These are phyloP conservation scores for Pythium biforme DNA, from an alignment of 352 stramenopile genomes.

Conservation along the genomic window DNA sequence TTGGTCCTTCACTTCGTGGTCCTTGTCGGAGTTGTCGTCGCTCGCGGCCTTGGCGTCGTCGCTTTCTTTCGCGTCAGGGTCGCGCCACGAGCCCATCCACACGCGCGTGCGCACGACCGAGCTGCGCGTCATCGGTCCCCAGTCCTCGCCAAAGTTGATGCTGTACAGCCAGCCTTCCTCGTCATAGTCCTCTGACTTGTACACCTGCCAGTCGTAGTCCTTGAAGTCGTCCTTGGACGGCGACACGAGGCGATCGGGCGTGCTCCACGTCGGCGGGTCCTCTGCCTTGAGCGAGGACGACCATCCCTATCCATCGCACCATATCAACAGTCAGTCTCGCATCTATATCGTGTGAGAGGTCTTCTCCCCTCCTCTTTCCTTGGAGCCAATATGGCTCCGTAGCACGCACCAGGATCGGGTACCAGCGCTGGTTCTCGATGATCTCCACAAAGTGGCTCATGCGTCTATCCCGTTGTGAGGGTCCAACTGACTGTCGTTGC, in stretches of 20 bases:
- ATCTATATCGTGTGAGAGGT: too few species aligned
- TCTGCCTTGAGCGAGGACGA: conserved; percentile 61
- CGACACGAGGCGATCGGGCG: conserved; percentile 38
- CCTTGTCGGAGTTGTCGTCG: conserved; percentile 10
- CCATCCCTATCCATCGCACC: conserved; percentile 57
- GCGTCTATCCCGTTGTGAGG: not conserved
- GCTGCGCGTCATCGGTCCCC: conserved; percentile 56
- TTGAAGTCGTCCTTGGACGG: conserved; percentile 55
- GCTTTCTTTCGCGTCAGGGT: conserved; percentile 30
- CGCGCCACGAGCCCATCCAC: conserved; percentile 54
- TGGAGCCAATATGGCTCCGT: not conserved
- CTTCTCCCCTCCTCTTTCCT: not conserved
- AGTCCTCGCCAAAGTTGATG: conserved; percentile 57
- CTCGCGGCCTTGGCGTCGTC: not conserved
- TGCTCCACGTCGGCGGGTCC: conserved; percentile 73
- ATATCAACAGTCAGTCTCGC: not conserved
- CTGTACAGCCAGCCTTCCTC: conserved; percentile 85
- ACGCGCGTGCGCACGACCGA: conserved; percentile 80
- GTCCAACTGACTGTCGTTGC: too few species aligned
- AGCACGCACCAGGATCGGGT: conserved; percentile 59
- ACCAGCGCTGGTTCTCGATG: conserved; percentile 89
- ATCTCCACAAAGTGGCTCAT: conserved; percentile 46
- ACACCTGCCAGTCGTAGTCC: conserved; percentile 72
- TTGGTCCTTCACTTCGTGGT: conserved; percentile 12
- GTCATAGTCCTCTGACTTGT: conserved; percentile 84